Evolutionary conservation across 345 rosid genomes (phyloP), one percentile per base, ranked within the genome.

Genomic region (Arabis alpina): DNA sequence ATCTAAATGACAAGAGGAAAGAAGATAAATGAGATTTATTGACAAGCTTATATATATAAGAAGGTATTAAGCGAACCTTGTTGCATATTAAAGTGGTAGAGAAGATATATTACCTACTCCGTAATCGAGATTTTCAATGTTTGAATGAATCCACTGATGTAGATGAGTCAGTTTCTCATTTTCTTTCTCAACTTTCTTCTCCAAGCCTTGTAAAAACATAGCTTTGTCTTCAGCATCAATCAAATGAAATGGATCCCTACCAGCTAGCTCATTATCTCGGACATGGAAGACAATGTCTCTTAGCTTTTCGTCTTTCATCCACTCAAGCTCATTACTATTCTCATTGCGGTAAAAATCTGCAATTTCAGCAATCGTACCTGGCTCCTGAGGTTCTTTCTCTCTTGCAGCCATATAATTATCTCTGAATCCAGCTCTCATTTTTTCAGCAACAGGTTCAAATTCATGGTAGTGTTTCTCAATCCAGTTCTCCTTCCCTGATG

Each of bases 291-390:
- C 96, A 70, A 90, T 84, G 41, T 85, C 88, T 65, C 86, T 77
- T 60, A 92, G 91, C 72, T 61, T 81, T 64, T 92, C 91, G 68
- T 90, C 96, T 63, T 84, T 83, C 95, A 92, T 90, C 98, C 98
- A 92, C 52, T 88, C 93, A 30, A 90, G 80, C 74, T 88, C 96
- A 79, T 78, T 74, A 51, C 78, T 84, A 71, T 82, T 86, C 45
- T 73, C 84, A 63, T 42, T 71, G 42, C 68, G 72, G 70, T 73
- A 75, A 81, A 90, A 80, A 64, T 82, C 76, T 56, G 78, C 48
- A 59, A 82, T 75, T 49, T 81, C 85, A 25, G 70, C 36, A 59
- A 55, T 70, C 2, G 68, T 58, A 62, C 72, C 64, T 50, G 79
- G 73, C 27, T 72, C 64, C 34, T 72, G 78, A 44, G 62, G 74